Evolutionary conservation across 2,329 filamentous ascomycete species (phyloP), one percentile per base, ranked within the genome.

Genomic region (Fusarium tanahbumbuense): DNA sequence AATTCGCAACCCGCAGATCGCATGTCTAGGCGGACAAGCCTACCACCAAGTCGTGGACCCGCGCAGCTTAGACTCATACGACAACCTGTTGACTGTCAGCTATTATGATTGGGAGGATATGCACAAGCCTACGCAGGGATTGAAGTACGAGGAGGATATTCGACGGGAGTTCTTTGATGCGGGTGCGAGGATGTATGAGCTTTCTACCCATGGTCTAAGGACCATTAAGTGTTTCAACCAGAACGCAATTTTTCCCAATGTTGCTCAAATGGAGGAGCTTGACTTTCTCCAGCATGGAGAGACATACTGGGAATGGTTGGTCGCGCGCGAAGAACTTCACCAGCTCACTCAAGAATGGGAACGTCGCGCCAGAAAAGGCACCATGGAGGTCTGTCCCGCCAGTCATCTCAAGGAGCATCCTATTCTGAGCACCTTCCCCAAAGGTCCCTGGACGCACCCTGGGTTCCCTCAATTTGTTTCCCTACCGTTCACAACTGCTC

Each of bases 371-470:
- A 42, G 15, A 0, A 23, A 40, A 7, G 67, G 56, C 8, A 57
- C 52, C 23, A 70, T 70, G 67, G 67, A 70, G 16, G 42, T 54
- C 3, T 70, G 67, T 22, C 67, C 62, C 1, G 47, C 67, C 18
- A 27, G 45, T 2, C 37, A 45, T 11, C 20, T 55, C 8, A 3
- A 8, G 3, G n/a, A 16, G 1, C 67, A 70, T 44, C 67, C 67
- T 1, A n/a, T 37, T 60, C 34, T 28, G 28, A 28, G 9, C 22
- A 13, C 8, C 44, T 41, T 44, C 52, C 20, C 11, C 46, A 20
- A 27, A n/a, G 22, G 12, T 20, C 12, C n/a, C 3, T n/a, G 27
- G 6, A 10, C 9, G 8, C 49, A 53, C 8, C 47, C 47, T 15
- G 34, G 27, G 9, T 53, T 42, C 3, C 49, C 49, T 10, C 49